phyloP scores from a whole-genome alignment of 176 grass and related monocot genomes.

The Triticum turgidum region DNA sequence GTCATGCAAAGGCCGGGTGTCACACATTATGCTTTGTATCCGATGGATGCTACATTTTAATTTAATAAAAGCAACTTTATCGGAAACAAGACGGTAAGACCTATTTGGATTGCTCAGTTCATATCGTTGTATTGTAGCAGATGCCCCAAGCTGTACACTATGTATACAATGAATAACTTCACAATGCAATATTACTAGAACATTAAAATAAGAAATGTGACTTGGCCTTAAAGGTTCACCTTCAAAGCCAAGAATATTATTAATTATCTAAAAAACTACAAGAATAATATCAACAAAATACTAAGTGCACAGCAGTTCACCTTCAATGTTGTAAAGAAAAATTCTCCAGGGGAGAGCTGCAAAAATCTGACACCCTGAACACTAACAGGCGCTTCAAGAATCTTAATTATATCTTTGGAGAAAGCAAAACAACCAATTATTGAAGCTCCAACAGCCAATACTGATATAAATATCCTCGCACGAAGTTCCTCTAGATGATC shows the following conservation, averaged over 20 bases:
- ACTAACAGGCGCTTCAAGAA: slow-evolving; percentile 92
- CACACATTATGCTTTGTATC: no score
- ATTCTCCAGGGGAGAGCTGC: slow-evolving; percentile 96
- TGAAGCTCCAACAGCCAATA: slow-evolving; percentile 80
- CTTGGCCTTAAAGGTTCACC: not conserved
- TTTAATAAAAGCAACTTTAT: no score
- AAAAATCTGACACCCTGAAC: slow-evolving; percentile 90
- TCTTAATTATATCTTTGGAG: slow-evolving; percentile 79
- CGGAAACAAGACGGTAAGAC: not conserved
- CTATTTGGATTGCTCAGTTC: not conserved
- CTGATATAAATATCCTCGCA: slow-evolving; percentile 80
- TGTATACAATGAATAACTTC: not conserved
- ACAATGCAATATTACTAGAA: not conserved
- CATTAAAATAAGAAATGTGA: slow-evolving; percentile 12
- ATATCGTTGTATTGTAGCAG: not conserved
- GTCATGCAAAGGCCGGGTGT: no score
- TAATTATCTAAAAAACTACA: not conserved
- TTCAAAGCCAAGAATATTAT: not conserved
- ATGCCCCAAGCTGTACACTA: not conserved
- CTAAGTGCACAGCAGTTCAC: slow-evolving; percentile 36
- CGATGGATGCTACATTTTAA: no score
- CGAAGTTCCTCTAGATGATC: slow-evolving; percentile 98
- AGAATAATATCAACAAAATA: not conserved
- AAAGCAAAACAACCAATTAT: slow-evolving; percentile 87
- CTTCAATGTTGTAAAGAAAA: slow-evolving; percentile 99